Evolutionary conservation across 192 early-diverging fungal genomes (phyloP).

Genomic region (Coemansia reversa): DNA sequence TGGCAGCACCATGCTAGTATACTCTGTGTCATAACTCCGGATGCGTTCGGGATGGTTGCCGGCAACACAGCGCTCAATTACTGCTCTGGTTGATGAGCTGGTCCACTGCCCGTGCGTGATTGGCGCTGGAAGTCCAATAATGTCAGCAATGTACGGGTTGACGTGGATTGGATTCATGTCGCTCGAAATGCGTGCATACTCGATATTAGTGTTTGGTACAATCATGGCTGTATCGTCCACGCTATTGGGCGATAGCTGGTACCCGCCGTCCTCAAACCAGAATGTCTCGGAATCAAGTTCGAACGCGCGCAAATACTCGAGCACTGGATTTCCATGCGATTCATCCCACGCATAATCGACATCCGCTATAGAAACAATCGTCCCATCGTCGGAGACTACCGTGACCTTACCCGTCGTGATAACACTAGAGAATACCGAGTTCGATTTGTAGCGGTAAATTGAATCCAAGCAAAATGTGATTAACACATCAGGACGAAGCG

Average conservation of each 20-base stretch:
- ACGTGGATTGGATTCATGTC: constrained; percentile 93
- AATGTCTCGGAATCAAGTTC: constrained; percentile 67
- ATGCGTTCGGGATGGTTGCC: constrained; percentile 83
- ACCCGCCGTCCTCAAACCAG: constrained; percentile 74
- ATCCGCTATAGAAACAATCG: constrained; percentile 67
- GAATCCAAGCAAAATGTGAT: constrained; percentile 84
- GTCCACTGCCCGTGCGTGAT: constrained; percentile 98
- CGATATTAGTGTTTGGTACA: constrained; percentile 73
- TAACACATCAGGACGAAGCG: constrained; percentile 52
- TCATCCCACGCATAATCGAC: constrained; percentile 69
- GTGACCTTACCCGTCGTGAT: constrained; percentile 65
- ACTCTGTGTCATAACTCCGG: constrained; percentile 72
- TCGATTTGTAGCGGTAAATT: constrained; percentile 59
- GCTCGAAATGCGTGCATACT: constrained; percentile 75
- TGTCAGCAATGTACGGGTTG: constrained; percentile 86
- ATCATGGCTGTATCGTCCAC: not conserved
- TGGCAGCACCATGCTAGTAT: constrained; percentile 88
- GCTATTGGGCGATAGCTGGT: not conserved
- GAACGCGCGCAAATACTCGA: constrained; percentile 76
- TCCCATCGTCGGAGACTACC: constrained; percentile 57
- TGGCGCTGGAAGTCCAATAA: constrained; percentile 79
- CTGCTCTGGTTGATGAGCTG: constrained; percentile 82
- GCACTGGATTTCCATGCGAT: constrained; percentile 71
- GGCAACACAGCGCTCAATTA: constrained; percentile 85
- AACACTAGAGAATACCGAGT: constrained; percentile 63